Evolutionary conservation across 208 protist species (phyloP).

Genomic region (Balamuthia mandrillaris): DNA sequence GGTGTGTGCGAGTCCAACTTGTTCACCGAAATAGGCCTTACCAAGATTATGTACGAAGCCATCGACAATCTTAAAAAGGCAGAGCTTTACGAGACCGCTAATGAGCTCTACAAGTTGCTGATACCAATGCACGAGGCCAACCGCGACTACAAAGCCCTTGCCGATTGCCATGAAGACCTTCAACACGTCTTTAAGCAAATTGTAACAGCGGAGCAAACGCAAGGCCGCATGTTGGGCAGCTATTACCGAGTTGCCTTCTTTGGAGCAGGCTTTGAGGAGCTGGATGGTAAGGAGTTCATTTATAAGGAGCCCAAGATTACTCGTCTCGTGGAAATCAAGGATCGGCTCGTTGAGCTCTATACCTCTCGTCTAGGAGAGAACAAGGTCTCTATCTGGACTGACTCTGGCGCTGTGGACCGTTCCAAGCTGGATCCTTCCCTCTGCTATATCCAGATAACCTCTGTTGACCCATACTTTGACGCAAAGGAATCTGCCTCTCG

Average conservation of each 20-base stretch:
- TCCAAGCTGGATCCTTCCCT: background rate
- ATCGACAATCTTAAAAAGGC: conserved; percentile 51
- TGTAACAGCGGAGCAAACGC: conserved; percentile 11
- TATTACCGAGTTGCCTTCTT: conserved; percentile 69
- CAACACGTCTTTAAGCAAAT: conserved; percentile 57
- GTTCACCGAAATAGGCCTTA: conserved; percentile 53
- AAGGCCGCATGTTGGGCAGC: conserved; percentile 48
- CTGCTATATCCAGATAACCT: conserved; percentile 33
- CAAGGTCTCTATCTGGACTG: background rate
- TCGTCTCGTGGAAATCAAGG: conserved; percentile 43
- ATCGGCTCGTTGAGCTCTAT: conserved; percentile 28
- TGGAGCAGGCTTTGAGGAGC: conserved; percentile 46
- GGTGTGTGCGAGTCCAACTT: conserved; percentile 10
- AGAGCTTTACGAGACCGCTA: conserved; percentile 35
- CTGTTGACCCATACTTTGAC: background rate
- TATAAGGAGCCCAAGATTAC: conserved; percentile 69
- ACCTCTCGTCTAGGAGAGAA: background rate
- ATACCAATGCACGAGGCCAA: conserved; percentile 57
- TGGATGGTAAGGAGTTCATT: conserved; percentile 58
- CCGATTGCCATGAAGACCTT: conserved; percentile 47
- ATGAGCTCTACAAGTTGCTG: conserved; percentile 57
- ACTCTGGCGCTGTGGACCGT: background rate
- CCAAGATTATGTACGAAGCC: background rate
- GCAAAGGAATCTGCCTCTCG: background rate
- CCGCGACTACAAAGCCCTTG: conserved; percentile 40